Evolutionary conservation across 2,329 filamentous ascomycete genomes (phyloP).

Genomic region (Sclerotinia subarctica): DNA sequence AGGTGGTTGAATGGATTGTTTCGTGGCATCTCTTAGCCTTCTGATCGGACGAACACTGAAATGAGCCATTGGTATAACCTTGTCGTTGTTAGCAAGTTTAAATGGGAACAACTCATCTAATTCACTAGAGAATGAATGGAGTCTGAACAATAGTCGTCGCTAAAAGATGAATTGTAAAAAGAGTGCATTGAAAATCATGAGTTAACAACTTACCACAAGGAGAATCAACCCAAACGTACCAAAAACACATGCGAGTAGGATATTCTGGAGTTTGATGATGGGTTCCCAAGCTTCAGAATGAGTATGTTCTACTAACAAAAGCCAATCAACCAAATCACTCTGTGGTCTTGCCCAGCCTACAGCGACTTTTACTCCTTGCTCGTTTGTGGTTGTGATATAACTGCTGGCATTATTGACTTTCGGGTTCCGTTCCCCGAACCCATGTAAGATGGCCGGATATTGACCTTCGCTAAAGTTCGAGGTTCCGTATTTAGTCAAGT

Average conservation of each 20-base stretch:
- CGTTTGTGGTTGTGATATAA: slow-evolving; percentile 67
- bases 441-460: slow-evolving; percentile 60
- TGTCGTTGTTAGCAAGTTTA: neutral
- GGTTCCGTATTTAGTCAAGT: slow-evolving; percentile 34
- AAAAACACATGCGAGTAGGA: slow-evolving; percentile 82
- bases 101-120: neutral
- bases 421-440: slow-evolving; percentile 52
- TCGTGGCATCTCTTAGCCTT: slow-evolving; percentile 36
- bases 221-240: slow-evolving; percentile 72
- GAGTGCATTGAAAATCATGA: neutral
- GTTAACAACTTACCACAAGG: slow-evolving; percentile 46
- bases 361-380: slow-evolving; percentile 65
- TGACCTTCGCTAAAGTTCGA: slow-evolving; percentile 55
- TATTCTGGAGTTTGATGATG: slow-evolving; percentile 70
- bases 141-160: too few relatives aligned
- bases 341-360: slow-evolving; percentile 75
- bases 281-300: slow-evolving; percentile 72
- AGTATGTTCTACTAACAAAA: slow-evolving; percentile 74
- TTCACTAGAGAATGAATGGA: neutral
- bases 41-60: slow-evolving; percentile 70
- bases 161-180: neutral
- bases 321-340: slow-evolving; percentile 73
- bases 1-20: slow-evolving; percentile 36
- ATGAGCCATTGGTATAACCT: slow-evolving; percentile 73
- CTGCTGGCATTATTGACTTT: slow-evolving; percentile 66